Evolutionary conservation across 1,284 basidiomycete genomes (phyloP), one percentile per base, ranked within the genome.

Genomic region (Ustilago shanxiensis): DNA sequence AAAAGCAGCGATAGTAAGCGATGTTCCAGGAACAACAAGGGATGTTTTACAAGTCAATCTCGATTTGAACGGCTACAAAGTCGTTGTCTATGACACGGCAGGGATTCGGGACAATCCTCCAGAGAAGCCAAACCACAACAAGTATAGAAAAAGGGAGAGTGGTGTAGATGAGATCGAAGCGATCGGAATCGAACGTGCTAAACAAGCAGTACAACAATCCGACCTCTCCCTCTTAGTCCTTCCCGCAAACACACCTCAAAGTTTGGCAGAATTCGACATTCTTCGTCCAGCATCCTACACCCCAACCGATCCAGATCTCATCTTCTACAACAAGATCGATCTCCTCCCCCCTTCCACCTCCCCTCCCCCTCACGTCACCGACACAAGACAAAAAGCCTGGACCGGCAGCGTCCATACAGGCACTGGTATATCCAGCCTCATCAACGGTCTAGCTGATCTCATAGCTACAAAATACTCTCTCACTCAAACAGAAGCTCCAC

Each of bases 1-100:
- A 22, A 93, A 94, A 72, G 94, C 93, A 0, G 93, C 94, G 0
- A 95, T 96, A 60, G 93, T 95, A 11, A 94, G 94, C 1, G 88
- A 91, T 9, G 88, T 93, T 16, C 92, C 94, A 0, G 94, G 94
- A 0, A 96, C 94, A 0, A 96, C 94, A 2, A 89, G 94, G 29
- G 94, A 95, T 80, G 89, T 95, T 6, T 88, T 96, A 2, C 91
- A 93, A 77, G 87, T 95, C 5, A 91, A 92, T 0, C 88, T 96
- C 0, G 93, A 96, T 82, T 91, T 95, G n/a, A 67, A 44, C 14
- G 94, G 94, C 0, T 88, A 94, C 54, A 93, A 93, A 0, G 89
- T 95, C 2, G 88, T 92, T 24, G 88, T 94, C 1, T 90, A 91
- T 3, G 94, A 96, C 82, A 95, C 94, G 0, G 94, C 94, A 3